phyloP scores from a whole-genome alignment of 768 basidiomycete genomes.

The Agaricus bisporus region DNA sequence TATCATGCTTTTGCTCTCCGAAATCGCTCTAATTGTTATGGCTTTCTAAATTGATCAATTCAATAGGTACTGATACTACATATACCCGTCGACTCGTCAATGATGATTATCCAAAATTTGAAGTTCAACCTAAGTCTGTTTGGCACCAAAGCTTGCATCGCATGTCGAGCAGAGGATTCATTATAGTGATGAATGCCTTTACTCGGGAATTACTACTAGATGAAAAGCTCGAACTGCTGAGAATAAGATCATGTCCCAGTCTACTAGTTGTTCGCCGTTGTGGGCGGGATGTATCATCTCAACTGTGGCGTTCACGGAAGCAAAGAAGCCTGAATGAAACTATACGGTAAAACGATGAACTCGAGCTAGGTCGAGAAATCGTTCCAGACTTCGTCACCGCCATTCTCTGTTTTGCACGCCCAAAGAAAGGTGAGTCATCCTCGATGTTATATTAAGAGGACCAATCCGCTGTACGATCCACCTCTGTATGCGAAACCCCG shows the following conservation, averaged over 20 bases:
- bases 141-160: not conserved
- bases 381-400: conserved; percentile 5
- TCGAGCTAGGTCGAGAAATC: not conserved
- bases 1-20: not conserved
- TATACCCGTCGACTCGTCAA: not conserved
- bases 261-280: no score
- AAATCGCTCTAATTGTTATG: conserved; percentile 1
- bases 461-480: conserved; percentile 22
- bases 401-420: conserved; percentile 12
- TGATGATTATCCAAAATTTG: not conserved
- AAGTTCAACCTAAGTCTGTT: not conserved
- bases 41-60: conserved; percentile 1
- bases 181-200: no score
- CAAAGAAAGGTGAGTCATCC: conserved; percentile 16
- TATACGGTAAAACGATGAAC: no score
- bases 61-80: conserved; percentile 1
- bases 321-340: not conserved
- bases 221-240: no score
- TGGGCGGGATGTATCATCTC: no score
- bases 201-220: no score
- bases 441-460: conserved; percentile 21
- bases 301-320: no score
- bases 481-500: conserved; percentile 24
- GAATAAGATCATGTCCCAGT: no score
- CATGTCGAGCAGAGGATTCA: not conserved